Percentiles rank a stretch among this genome's conserved stretches.
Conservation (phyloP, 1,284 basidiomycete species). For the Leccinum holopus region DNA sequence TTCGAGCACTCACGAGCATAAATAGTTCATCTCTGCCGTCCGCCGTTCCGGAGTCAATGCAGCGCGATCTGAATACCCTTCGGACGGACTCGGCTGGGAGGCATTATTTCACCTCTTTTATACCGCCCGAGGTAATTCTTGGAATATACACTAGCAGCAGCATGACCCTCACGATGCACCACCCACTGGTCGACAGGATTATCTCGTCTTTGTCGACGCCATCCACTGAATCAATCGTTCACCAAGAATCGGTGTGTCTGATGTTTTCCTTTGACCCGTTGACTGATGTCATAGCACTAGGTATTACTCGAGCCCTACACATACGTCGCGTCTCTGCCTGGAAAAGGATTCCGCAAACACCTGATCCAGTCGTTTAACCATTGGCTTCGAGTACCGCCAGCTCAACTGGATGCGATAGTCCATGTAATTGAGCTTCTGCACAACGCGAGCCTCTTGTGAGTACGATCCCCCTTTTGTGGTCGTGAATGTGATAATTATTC, state of each 20-base stretch:
- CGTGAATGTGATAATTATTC: background rate
- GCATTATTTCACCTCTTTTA: constrained; percentile 8
- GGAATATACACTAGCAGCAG: background rate
- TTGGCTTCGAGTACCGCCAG: constrained; percentile 82
- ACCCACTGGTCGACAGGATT: constrained; percentile 24
- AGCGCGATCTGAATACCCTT: background rate
- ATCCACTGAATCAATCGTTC: constrained; percentile 9
- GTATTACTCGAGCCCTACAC: constrained; percentile 86
- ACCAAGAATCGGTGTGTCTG: constrained; percentile 23
- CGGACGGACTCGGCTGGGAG: background rate
- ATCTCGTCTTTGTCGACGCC: constrained; percentile 19
- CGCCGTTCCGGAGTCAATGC: background rate
- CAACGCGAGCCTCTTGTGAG: constrained; percentile 71
- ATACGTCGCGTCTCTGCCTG: constrained; percentile 78
- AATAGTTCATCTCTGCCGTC: no score
- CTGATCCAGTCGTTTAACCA: constrained; percentile 92
- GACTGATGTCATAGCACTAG: constrained; percentile 10
- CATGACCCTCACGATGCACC: constrained; percentile 13
- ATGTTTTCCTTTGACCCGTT: background rate
- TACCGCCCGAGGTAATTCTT: background rate
- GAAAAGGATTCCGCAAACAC: constrained; percentile 88
- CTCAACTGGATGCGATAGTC: constrained; percentile 51
- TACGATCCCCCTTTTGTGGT: background rate
- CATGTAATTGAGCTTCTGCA: constrained; percentile 88
- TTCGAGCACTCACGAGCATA: background rate